A percentile compares a stretch with the other conserved stretches of the same genome.
Conservation (phyloP, 2,329 filamentous ascomycete genomes). For the Diaporthe capsici region DNA sequence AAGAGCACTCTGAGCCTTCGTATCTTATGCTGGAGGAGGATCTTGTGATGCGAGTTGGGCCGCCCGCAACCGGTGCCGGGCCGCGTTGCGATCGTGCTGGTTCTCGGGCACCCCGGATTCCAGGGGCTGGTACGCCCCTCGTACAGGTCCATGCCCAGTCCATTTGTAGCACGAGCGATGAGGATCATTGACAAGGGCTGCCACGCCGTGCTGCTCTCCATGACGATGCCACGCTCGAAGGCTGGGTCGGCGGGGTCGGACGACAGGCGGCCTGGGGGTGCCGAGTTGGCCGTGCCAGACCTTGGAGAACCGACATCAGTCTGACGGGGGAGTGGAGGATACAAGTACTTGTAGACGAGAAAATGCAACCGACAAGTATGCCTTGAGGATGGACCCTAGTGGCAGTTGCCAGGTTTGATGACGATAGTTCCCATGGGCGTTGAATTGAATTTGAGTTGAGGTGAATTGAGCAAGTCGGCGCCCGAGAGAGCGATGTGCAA, state of each 20-base stretch:
- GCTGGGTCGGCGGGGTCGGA: background rate
- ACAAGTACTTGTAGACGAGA: background rate
- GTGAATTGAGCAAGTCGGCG: background rate
- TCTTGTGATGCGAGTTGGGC: background rate
- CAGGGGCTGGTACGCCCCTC: slow-evolving; percentile 6
- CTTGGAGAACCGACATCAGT: background rate
- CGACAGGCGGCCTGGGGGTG: background rate
- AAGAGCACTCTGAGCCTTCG: background rate
- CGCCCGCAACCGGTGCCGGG: slow-evolving; percentile 4
- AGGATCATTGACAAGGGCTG: background rate
- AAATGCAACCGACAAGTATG: background rate
- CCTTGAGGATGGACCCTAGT: background rate
- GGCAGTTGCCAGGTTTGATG: background rate
- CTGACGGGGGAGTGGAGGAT: background rate
- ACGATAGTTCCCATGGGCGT: background rate
- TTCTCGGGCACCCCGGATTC: slow-evolving; percentile 17
- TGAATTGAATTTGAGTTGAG: background rate
- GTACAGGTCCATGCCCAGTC: background rate
- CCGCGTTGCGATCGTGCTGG: slow-evolving; percentile 22
- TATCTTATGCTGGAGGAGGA: background rate
- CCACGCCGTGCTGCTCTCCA: background rate
- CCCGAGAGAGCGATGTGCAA: background rate
- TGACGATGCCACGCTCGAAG: background rate
- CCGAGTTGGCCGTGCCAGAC: background rate
- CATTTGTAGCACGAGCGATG: background rate